Base-by-base conservation (phyloP, 345 rosid species). In the Pseudoturritis turrita region DNA sequence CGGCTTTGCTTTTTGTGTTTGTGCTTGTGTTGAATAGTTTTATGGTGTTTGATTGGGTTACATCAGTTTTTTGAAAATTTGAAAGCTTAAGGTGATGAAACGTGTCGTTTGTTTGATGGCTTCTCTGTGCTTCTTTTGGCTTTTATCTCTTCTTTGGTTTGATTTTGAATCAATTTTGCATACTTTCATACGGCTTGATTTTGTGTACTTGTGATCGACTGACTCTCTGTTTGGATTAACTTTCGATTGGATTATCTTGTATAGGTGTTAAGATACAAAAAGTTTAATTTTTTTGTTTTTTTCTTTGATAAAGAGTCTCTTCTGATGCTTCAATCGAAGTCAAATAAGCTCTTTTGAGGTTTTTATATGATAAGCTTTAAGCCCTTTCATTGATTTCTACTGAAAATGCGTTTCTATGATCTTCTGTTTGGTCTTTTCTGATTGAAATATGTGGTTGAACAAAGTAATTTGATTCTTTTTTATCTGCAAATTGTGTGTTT, bases 41-140 rank as follows among this genome's bases (percentile, higher is more conserved):
- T 33, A 8, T 43, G 25, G 50, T 36, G 60, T 67, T 55, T 64
- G 53, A 62, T 62, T 59, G 66, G 65, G 26, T 56, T 72, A 19
- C 11, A 51, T 69, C 70, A 44, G 43, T 62, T 44, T 23, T 26
- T 53, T 14, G 14, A 3, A 11, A 22, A 36, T n/a, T 15, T 66
- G 69, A 52, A 70, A 22, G 41, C 55, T 55, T 57, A 7, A 37
- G 35, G 40, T 71, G 55, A 58, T 75, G 74, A 35, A 62, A 75
- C 79, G 65, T 53, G 74, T 75, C 74, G 26, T 68, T 55, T 60
- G 68, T 60, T 52, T 68, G 33, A 43, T 60, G 11, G 53, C n/a
- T 43, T 65, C 60, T 46, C 18, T 35, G 13, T 78, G 51, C 22
- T 33, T 26, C 39, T 29, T 44, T 64, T 50, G 17, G 14, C 51